Conservation (phyloP, 495 filamentous ascomycete genomes). For the Pseudevernia furfuracea region DNA sequence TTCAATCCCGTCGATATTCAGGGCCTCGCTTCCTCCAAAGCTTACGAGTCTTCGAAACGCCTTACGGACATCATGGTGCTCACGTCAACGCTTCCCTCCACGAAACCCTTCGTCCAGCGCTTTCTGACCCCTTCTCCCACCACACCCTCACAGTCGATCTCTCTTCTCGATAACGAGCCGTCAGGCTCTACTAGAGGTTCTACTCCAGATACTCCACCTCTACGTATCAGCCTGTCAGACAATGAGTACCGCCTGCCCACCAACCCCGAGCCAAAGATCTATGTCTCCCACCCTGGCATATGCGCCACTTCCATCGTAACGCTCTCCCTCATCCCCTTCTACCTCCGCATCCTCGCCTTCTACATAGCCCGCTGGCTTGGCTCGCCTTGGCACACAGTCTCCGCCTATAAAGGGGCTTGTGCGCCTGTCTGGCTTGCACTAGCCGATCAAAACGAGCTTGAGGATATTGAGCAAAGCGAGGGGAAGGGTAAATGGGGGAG, state of each 20-base stretch:
- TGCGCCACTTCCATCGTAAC: conserved; percentile 73
- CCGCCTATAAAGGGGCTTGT: conserved; percentile 66
- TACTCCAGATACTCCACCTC: conserved; percentile 10
- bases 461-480: conserved; percentile 46
- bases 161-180: conserved; percentile 15
- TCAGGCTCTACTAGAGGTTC: background rate
- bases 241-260: conserved; percentile 13
- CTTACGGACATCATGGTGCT: conserved; percentile 76
- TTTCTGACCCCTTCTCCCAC: conserved; percentile 42
- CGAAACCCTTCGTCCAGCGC: conserved; percentile 45
- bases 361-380: conserved; percentile 70
- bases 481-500: conserved; percentile 81
- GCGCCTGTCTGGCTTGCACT: conserved; percentile 75
- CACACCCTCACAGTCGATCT: conserved; percentile 22
- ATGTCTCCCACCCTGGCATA: conserved; percentile 81
- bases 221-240: conserved; percentile 15
- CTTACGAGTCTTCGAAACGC: conserved; percentile 83
- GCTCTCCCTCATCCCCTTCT: conserved; percentile 55
- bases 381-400: conserved; percentile 77
- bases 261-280: conserved; percentile 47
- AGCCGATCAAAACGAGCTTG: conserved; percentile 55
- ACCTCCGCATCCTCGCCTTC: conserved; percentile 55
- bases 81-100: conserved; percentile 60
- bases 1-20: conserved; percentile 70
- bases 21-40: conserved; percentile 47